phyloP scores from a whole-genome alignment of 2,329 filamentous ascomycete species.

The Penicillium sp. region DNA sequence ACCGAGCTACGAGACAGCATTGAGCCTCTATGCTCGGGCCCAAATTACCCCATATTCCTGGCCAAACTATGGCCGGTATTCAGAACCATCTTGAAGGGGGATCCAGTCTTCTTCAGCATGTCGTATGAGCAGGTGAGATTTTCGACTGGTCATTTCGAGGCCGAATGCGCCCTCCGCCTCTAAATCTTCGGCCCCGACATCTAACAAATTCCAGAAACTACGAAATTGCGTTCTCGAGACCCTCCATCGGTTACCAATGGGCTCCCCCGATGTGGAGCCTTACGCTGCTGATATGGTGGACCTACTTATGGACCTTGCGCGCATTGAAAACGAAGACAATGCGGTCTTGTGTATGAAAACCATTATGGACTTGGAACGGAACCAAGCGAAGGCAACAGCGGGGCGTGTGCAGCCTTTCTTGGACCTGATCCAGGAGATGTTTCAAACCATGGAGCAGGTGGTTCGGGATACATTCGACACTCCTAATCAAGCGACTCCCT shows the following conservation, averaged over 20 bases:
- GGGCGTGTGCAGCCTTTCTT: slow-evolving; percentile 86
- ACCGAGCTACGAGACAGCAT: slow-evolving; percentile 85
- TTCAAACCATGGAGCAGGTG: slow-evolving; percentile 89
- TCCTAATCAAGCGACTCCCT: slow-evolving; percentile 55
- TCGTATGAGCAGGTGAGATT: slow-evolving; percentile 76
- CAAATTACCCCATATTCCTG: slow-evolving; percentile 76
- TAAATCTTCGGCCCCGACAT: slow-evolving; percentile 4
- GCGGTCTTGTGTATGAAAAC: slow-evolving; percentile 98
- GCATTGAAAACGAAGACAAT: slow-evolving; percentile 96
- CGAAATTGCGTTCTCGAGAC: slow-evolving; percentile 94
- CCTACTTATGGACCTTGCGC: slow-evolving; percentile 81
- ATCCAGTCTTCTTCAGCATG: slow-evolving; percentile 86
- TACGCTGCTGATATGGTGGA: slow-evolving; percentile 88
- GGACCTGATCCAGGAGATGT: slow-evolving; percentile 89
- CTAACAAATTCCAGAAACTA: slow-evolving; percentile 61
- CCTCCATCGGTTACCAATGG: slow-evolving; percentile 77
- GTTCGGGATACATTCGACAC: slow-evolving; percentile 95
- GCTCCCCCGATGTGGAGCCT: slow-evolving; percentile 76
- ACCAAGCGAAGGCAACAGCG: slow-evolving; percentile 79
- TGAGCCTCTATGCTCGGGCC: slow-evolving; percentile 75
- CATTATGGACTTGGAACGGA: slow-evolving; percentile 92
- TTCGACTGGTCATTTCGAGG: slow-evolving; percentile 2
- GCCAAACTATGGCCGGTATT: slow-evolving; percentile 87
- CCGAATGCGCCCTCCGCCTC: neutral
- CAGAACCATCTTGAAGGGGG: slow-evolving; percentile 76